Conservation (phyloP, 1,139 yeast species). For the Diutina mesorugosa region DNA sequence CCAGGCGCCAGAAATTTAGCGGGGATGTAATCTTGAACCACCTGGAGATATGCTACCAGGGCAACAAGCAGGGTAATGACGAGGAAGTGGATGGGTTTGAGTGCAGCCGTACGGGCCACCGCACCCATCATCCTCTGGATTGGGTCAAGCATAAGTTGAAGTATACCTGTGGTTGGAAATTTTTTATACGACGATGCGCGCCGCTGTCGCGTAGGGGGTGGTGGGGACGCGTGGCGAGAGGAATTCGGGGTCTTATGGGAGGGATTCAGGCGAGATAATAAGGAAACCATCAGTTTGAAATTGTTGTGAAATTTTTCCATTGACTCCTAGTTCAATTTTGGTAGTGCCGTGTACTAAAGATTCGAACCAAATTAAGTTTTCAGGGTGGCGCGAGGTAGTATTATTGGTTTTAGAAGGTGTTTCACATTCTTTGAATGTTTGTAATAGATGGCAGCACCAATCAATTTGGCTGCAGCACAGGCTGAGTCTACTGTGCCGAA, state of each 20-base stretch:
- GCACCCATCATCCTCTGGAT: slow-evolving; percentile 22
- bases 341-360: background rate
- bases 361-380: too few species aligned
- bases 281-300: background rate
- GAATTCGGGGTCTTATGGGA: background rate
- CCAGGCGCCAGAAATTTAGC: slow-evolving; percentile 10
- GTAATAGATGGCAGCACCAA: too few species aligned
- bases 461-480: too few species aligned
- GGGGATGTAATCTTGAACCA: slow-evolving; percentile 68
- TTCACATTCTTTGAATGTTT: too few species aligned
- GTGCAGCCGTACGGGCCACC: slow-evolving; percentile 59
- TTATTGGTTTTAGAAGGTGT: too few species aligned
- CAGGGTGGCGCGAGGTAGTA: too few species aligned
- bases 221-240: background rate
- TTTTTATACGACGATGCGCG: background rate
- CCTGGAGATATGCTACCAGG: slow-evolving; percentile 68
- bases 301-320: background rate
- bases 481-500: too few species aligned
- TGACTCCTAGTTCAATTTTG: background rate
- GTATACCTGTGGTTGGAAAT: background rate
- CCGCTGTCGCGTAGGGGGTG: background rate
- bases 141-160: slow-evolving; percentile 6
- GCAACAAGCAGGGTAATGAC: slow-evolving; percentile 64
- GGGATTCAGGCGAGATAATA: background rate
- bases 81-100: slow-evolving; percentile 81